Base-by-base conservation (phyloP, 306 rosid species). In the Trichosanthes truncata region DNA sequence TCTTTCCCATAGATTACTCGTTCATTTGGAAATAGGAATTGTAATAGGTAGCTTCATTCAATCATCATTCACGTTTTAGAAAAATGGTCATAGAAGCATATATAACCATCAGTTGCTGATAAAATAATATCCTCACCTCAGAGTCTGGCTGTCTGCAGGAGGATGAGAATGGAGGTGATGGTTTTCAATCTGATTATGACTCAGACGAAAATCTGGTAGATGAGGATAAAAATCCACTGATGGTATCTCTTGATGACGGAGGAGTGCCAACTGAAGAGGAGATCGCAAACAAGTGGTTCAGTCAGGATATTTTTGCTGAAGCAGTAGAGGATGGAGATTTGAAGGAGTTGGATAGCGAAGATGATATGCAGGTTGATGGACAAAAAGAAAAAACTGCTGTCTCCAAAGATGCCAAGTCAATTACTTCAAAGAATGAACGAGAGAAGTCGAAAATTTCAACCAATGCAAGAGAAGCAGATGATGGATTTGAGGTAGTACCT, bases 251-350 rank as follows among this genome's bases (percentile, higher is more conserved):
- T 75, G 89, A 86, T 82, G 96, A 93, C 4, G 93, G 92, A 62
- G 81, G 79, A 18, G 91, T 59, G 62, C 91, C 89, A 75, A 89
- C 96, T 40, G 90, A 84, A 80, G 96, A 93, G 79, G 97, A 95
- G 83, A 77, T 95, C 13, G 85, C 86, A 38, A 87, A 91, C 66
- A 87, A 84, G 81, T 95, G 99, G 99, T 95, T 89, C 83, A 86
- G 92, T 90, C 97, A 93, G 87, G 93, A 90, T 79, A 82, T 95
- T 53, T 95, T 95, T 85, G 90, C 96, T 43, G 96, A 93, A 83
- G 96, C 97, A 77, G 90, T 78, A 8, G 90, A 89, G 77, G 95
- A 87, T 36, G 96, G 94, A 69, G 97, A 87, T 76, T 77, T 95
- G 60, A 86, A 71, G 61, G 83, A 52, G 83, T 74, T 78, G 15